Conservation (phyloP, 768 basidiomycete species). For the Lanmaoa pseudosensibilis region DNA sequence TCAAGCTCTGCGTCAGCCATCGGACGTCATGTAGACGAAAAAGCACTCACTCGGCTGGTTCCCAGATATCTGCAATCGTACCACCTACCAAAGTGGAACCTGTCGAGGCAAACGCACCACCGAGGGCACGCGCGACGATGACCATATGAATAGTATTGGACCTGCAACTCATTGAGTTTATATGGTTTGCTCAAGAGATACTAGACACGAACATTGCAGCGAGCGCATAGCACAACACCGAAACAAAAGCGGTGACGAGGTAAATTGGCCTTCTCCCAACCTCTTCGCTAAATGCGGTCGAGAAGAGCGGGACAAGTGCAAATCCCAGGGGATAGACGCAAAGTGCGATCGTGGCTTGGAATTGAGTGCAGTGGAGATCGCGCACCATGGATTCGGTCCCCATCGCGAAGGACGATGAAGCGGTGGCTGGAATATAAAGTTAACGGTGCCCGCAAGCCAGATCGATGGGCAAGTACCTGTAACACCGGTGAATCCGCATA, state of each 20-base stretch:
- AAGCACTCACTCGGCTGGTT: slow-evolving; percentile 49
- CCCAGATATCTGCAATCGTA: slow-evolving; percentile 68
- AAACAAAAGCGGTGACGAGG: slow-evolving; percentile 48
- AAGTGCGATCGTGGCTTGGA: slow-evolving; percentile 48
- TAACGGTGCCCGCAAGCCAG: not conserved
- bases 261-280: slow-evolving; percentile 65
- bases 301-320: slow-evolving; percentile 59
- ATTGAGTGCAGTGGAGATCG: slow-evolving; percentile 43
- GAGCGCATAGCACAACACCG: slow-evolving; percentile 41
- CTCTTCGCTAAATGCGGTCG: slow-evolving; percentile 70
- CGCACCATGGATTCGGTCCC: slow-evolving; percentile 56
- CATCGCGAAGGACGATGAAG: slow-evolving; percentile 51
- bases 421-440: slow-evolving; percentile 41
- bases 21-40: not conserved
- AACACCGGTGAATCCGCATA: slow-evolving; percentile 32
- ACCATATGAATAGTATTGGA: slow-evolving; percentile 53
- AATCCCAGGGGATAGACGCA: slow-evolving; percentile 61
- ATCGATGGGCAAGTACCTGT: slow-evolving; percentile 16
- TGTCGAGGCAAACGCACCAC: slow-evolving; percentile 65
- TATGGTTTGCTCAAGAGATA: not conserved
- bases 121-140: slow-evolving; percentile 58
- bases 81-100: slow-evolving; percentile 71
- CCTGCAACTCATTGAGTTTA: slow-evolving; percentile 17
- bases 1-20: not conserved
- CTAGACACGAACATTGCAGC: slow-evolving; percentile 24